These are phyloP conservation scores for Torulaspora gathmanii DNA, from an alignment of 805 yeast genomes.

Conservation along the genomic window DNA sequence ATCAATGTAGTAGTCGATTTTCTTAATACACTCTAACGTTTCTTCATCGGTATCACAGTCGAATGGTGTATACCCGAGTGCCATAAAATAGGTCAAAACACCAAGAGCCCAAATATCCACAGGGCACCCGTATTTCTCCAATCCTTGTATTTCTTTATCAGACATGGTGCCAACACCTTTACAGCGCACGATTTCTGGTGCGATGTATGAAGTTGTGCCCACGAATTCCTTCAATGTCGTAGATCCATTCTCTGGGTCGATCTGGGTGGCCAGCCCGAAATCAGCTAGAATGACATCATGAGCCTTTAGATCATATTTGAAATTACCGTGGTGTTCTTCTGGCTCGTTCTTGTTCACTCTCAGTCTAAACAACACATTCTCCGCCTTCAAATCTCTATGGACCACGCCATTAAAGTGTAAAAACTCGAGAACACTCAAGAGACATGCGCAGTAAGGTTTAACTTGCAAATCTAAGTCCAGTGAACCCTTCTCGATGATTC, in stretches of 20 bases:
- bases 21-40: slow-evolving; percentile 57
- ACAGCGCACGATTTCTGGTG: slow-evolving; percentile 59
- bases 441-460: slow-evolving; percentile 44
- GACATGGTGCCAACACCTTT: slow-evolving; percentile 28
- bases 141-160: slow-evolving; percentile 12
- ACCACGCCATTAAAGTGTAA: slow-evolving; percentile 56
- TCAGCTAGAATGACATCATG: slow-evolving; percentile 37
- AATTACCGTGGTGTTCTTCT: slow-evolving; percentile 39
- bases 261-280: slow-evolving; percentile 58
- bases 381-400: slow-evolving; percentile 72
- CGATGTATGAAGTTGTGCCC: slow-evolving; percentile 72
- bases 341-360: slow-evolving; percentile 24
- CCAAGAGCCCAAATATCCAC: slow-evolving; percentile 79
- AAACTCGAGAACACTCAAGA: slow-evolving; percentile 53
- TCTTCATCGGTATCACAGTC: slow-evolving; percentile 68
- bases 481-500: slow-evolving; percentile 45
- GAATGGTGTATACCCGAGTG: slow-evolving; percentile 72
- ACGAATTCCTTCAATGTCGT: slow-evolving; percentile 44
- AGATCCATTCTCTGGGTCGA: slow-evolving; percentile 36
- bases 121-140: slow-evolving; percentile 46
- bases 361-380: slow-evolving; percentile 52
- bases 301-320: slow-evolving; percentile 33
- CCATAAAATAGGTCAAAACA: slow-evolving; percentile 62
- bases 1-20: slow-evolving; percentile 55
- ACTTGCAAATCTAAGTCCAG: slow-evolving; percentile 46